These are phyloP conservation scores for Hymenoscyphus albidus DNA, from an alignment of 2,329 filamentous ascomycete species.

Conservation along the genomic window DNA sequence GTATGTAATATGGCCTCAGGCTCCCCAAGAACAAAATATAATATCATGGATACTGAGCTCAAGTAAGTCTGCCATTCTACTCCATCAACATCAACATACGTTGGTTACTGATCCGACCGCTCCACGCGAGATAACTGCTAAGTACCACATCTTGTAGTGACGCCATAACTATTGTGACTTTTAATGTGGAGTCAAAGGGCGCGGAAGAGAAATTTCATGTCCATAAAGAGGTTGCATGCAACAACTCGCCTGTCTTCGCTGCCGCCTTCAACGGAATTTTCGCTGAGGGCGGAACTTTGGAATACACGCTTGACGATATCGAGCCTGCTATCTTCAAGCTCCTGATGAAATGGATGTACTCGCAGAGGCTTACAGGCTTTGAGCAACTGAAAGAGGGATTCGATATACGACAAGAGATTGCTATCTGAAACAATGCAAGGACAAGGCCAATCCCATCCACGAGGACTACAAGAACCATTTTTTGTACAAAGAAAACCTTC, in stretches of 20 bases:
- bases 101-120: too few species aligned
- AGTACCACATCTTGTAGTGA: neutral
- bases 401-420: too few species aligned
- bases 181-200: neutral
- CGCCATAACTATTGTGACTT: neutral
- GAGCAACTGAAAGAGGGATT: neutral
- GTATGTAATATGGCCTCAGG: too few species aligned
- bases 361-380: conserved; percentile 8
- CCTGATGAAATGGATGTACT: conserved; percentile 17
- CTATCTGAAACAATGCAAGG: neutral
- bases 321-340: conserved; percentile 6
- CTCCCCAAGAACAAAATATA: neutral
- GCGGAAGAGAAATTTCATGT: conserved; percentile 11
- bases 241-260: conserved; percentile 13
- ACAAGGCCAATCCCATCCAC: neutral
- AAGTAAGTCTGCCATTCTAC: neutral
- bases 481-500: neutral
- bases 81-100: neutral
- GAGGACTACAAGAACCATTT: neutral
- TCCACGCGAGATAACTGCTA: neutral
- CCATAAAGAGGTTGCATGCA: conserved; percentile 17
- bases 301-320: conserved; percentile 13
- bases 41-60: neutral
- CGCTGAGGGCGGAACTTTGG: conserved; percentile 16
- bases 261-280: conserved; percentile 17